Base-by-base conservation (phyloP, 2,329 filamentous ascomycete genomes). In the Phialophora chinensis region DNA sequence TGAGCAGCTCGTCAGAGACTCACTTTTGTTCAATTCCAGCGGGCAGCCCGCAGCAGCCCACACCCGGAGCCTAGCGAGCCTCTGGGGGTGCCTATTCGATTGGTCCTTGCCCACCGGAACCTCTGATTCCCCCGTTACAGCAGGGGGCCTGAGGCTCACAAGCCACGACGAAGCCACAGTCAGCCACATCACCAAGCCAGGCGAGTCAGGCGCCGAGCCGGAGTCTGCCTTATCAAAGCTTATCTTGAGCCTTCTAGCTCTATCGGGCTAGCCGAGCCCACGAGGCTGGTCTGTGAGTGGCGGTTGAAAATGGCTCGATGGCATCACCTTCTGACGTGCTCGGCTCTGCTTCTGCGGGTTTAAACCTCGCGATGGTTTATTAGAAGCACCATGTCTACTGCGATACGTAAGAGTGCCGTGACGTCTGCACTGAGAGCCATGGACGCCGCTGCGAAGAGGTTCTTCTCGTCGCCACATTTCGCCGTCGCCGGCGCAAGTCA, bases 401-500 rank as follows among this genome's bases (percentile, higher is more conserved):
- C 20, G 25, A 52, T 23, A 4, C 20, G 49, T 17, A 23, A 52
- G 3, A 38, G n/a, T 27, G 10, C 29, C 7, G 6, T 61, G 20
- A 52, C 1, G 6, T 20, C 49, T 7, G 20, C 17, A 25, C 6
- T 8, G 20, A 27, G 25, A 12, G 25, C 23, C 49, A 91, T 91
- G 81, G 89, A 93, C 76, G 84, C 87, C 55, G 86, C 90, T 54
- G 88, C 92, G 54, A 88, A 87, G 69, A 84, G 85, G 12, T 97
- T 97, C 84, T 96, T 97, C 82, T 84, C 87, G 3, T 90, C 90
- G 7, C 87, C 90, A 29, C 84, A 86, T 71, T 97, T 94, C 77
- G 93, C 94, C 66, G 94, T 97, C 31, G 92, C 93, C 23, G 94
- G 94, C 73, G 94, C 94, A 44, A 94, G 90, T 76, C 91, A 91